These are phyloP conservation scores for Limonium bicolor DNA, from an alignment of 148 eudicot genomes.

Conservation along the genomic window DNA sequence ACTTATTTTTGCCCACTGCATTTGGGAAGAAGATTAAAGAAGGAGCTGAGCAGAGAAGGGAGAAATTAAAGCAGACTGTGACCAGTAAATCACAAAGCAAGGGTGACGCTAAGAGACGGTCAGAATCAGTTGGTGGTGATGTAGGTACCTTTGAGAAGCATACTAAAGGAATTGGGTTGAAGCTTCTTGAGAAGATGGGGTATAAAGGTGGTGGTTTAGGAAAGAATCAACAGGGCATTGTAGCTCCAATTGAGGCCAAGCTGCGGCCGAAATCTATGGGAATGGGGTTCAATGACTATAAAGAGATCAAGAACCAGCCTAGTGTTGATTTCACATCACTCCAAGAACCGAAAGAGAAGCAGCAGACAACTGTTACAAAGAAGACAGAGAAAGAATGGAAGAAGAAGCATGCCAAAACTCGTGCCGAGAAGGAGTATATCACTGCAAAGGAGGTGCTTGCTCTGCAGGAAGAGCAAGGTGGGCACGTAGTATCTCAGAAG, in stretches of 20 bases:
- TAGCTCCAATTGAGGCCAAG: constrained; percentile 72
- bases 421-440: constrained; percentile 31
- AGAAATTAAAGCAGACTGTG: constrained; percentile 25
- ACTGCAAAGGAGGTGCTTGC: constrained; percentile 77
- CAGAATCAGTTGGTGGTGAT: constrained; percentile 14
- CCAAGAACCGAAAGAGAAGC: constrained; percentile 36
- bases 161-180: constrained; percentile 75
- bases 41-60: constrained; percentile 49
- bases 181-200: constrained; percentile 68
- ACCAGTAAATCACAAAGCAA: constrained; percentile 16
- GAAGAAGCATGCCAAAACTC: constrained; percentile 34
- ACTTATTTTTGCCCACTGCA: constrained; percentile 40
- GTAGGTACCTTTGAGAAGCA: constrained; percentile 61
- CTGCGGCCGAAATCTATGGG: constrained; percentile 80
- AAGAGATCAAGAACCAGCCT: constrained; percentile 34
- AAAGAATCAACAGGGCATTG: constrained; percentile 66
- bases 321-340: constrained; percentile 9
- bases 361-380: constrained; percentile 9
- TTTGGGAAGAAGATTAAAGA: constrained; percentile 63
- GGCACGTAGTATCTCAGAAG: constrained; percentile 45
- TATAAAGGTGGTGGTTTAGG: constrained; percentile 84
- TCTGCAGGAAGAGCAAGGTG: constrained; percentile 60
- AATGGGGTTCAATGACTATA: constrained; percentile 71
- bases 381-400: constrained; percentile 51
- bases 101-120: constrained; percentile 17